Evolutionary conservation across 1,139 yeast species (phyloP), one percentile per base, ranked within the genome.

Genomic region (Geotrichum cucujoidarum): DNA sequence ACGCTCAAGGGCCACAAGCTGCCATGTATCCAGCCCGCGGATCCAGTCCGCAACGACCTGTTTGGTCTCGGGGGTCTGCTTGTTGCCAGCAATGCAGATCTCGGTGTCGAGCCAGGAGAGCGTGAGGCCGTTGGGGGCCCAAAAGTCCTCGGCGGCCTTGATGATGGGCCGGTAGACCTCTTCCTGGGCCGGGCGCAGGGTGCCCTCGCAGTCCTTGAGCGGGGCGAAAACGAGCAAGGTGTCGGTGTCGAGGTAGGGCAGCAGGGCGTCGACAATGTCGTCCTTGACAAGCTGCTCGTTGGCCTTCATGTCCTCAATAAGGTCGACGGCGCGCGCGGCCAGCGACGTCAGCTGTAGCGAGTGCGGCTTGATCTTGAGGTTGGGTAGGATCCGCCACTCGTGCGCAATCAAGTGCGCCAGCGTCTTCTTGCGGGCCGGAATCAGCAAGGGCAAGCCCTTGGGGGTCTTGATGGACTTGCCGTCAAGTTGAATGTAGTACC

Each of bases 161-260:
- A 87, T 83, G 40, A 90, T 71, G 0, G 96, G 96, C 50, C 81
- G 67, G 67, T 87, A 94, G 48, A 75, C 70, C 55, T 80, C 78
- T 55, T 87, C 82, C 66, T 92, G 98, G 32, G 77, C 87, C 39
- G 70, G 64, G 60, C 97, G 77, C 55, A 92, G 72, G 37, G 72
- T 73, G 7, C 97, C 98, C 56, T 85, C 92, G 62, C 85, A 89
- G 64, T 92, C 97, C 42, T 73, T 75, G 14, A 59, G 57, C n/a
- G 96, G 94, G 1, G 96, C 80, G 61, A 89, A 85, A 8, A 90
- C 88, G 44, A 92, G 73, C 57, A 95, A 72, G 1, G 97, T 89
- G 64, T 92, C 98, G 1, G 98, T 92, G 62, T 92, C 98, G 49
- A 94, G 71, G 62, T 89, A 92, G 50, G 92, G 80, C 59, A 90